Evolutionary conservation across 2,329 filamentous ascomycete species (phyloP).

Genomic region (Colletotrichum sp.): DNA sequence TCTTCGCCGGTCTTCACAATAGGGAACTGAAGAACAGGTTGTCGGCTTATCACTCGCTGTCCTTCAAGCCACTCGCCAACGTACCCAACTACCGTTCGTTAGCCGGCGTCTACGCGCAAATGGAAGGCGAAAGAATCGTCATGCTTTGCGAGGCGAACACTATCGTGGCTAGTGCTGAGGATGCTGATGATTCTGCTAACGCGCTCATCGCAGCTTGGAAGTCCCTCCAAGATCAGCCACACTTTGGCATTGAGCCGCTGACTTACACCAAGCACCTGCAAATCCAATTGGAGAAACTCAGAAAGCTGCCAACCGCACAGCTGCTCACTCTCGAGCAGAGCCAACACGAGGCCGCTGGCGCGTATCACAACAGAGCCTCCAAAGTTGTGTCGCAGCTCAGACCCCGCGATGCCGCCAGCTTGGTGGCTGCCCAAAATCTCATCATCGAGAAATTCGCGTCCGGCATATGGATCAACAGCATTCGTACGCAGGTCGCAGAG

Average conservation of each 20-base stretch:
- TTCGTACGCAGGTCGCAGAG: constrained; percentile 36
- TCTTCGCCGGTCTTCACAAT: constrained; percentile 59
- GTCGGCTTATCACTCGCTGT: constrained; percentile 51
- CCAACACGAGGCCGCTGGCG: constrained; percentile 53
- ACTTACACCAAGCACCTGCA: constrained; percentile 60
- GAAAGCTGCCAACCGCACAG: constrained; percentile 57
- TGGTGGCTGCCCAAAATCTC: constrained; percentile 9
- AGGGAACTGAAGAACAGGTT: constrained; percentile 49
- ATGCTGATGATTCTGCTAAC: constrained; percentile 40
- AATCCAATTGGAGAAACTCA: constrained; percentile 51
- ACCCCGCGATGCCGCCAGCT: constrained; percentile 14
- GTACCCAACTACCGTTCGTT: constrained; percentile 50
- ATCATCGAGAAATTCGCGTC: constrained; percentile 52
- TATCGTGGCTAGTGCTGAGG: constrained; percentile 36
- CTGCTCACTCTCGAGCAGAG: constrained; percentile 59
- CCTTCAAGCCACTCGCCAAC: constrained; percentile 32
- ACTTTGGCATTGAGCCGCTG: constrained; percentile 51
- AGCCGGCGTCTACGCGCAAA: constrained; percentile 56
- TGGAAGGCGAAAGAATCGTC: constrained; percentile 61
- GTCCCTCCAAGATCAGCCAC: constrained; percentile 40
- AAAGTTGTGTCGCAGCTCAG: constrained; percentile 33
- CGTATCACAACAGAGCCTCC: constrained; percentile 42
- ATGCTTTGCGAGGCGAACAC: constrained; percentile 49
- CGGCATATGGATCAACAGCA: constrained; percentile 53
- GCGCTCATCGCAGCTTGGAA: constrained; percentile 51